Evolutionary conservation across 805 yeast genomes (phyloP), one percentile per base, ranked within the genome.

Genomic region (Starmerella vitae): DNA sequence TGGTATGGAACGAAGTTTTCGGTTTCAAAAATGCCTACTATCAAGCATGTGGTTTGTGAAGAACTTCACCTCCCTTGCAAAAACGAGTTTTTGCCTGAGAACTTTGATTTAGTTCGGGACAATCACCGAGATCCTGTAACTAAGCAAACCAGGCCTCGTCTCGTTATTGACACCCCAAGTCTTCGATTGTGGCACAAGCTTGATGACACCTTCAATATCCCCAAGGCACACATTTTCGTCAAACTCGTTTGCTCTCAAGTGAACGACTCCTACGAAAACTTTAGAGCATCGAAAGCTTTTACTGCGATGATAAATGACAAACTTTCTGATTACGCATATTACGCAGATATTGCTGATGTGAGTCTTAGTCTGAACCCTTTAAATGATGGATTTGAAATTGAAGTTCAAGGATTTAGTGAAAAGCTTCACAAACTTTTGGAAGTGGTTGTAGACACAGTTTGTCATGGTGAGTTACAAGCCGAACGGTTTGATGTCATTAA

Each of bases 1-100:
- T 88, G 95, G 94, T 88, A 91, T 55, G 94, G 93, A 3, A 84
- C 96, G 0, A 79, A 80, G 49, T 82, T 84, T 55, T 60, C 70
- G 2, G 56, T 68, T 31, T 64, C 60, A 9, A 61, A 64, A 13
- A 52, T 82, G 29, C 39, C 35, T 3, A 2, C n/a, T 8, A 12
- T 45, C 12, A 24, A 57, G 60, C 38, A 53, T 56, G 14, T 27
- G 17, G 6, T 17, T 6, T 12, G 17, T 17, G 21, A 14, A 12
- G 20, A n/a, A 17, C 60, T 81, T 25, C 72, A 68, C 42, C 63
- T 81, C 42, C 95, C 96, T 2, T 62, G 60, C 3, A 71, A 67
- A n/a, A 88, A 88, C 59, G 76, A 71, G 38, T 91, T 83, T 50
- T 74, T 88, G 45, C 88, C 97, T 13, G 71, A 79, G 3, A 68